phyloP scores from a whole-genome alignment of 75 land plant species.

The Cunninghamia lanceolata region DNA sequence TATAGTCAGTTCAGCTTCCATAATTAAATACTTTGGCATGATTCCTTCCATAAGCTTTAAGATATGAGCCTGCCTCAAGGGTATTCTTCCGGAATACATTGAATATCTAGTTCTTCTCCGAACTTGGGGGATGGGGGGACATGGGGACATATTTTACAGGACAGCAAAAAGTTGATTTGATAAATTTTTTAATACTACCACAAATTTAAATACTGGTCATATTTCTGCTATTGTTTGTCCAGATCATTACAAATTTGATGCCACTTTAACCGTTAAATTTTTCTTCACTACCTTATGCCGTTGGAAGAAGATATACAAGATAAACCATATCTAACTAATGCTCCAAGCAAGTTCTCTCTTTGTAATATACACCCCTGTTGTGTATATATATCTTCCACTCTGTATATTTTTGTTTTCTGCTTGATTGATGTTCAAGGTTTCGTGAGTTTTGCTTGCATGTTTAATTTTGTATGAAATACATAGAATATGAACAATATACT shows the following conservation, averaged over 20 bases:
- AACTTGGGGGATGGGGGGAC: too few relatives aligned
- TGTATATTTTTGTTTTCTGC: too few relatives aligned
- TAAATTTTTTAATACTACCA: too few relatives aligned
- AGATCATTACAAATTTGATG: neutral
- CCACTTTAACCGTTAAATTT: neutral
- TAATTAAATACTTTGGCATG: neutral
- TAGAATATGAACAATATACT: too few relatives aligned
- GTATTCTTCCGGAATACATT: neutral
- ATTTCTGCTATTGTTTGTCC: neutral
- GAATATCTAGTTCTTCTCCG: neutral
- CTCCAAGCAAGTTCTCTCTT: neutral
- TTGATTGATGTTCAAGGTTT: too few relatives aligned
- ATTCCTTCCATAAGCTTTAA: neutral
- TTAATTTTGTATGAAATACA: too few relatives aligned
- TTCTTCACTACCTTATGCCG: neutral
- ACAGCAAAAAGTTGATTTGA: too few relatives aligned
- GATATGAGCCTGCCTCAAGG: neutral
- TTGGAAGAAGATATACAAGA: neutral
- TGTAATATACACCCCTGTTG: too few relatives aligned
- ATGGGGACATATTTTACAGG: too few relatives aligned
- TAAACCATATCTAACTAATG: neutral
- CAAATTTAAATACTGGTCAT: neutral
- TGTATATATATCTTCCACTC: too few relatives aligned
- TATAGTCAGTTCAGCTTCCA: neutral
- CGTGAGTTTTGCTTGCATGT: too few relatives aligned